Base-by-base conservation (phyloP, 148 eudicot species). In the Rhododendron griersonianum region DNA sequence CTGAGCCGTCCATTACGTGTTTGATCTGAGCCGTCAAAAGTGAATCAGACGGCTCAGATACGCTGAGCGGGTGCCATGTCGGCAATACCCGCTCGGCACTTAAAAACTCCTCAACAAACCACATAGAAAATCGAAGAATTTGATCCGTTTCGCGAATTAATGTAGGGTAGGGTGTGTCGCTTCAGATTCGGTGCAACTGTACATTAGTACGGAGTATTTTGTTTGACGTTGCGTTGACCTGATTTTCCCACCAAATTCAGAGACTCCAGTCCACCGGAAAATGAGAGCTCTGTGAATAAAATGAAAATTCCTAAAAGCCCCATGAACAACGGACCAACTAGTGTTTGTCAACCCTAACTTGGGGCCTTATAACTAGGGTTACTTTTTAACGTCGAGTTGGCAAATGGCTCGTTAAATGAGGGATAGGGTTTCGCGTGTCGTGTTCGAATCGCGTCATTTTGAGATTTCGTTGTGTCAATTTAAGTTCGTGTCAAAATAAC, bases 341-440 rank as follows among this genome's bases (percentile, higher is more conserved):
- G 39, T 37, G 5, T 41, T 41, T 41, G 51, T 48, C 51, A 47
- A 47, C 50, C 50, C 50, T 39, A 39, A 39, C 44, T 39, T 39
- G 44, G 44, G 44, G 44, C 44, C 41, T 39, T 41, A 41, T 41
- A 41, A 41, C 44, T 5, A 41, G 45, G 45, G 45, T 41, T 41
- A 6, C 45, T 41, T 41, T 41, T 41, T 83, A 83, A 83, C 85
- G 59, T 33, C 19, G 47, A 78, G 81, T 78, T 78, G 55, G 81
- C 33, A 78, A 78, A 6, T 41, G 51, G 13, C 44, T 77, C 15
- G 2, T 51, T 51, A 13, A 51, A 51, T 51, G 15, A 13, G 55
- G 55, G 55, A 51, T 51, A 2, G 3, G 55, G 14, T 13, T 51
- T 51, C 55, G 11, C 11, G 11, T 51, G 55, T 11, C 16, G 0